Conservation (phyloP, 192 early-diverging fungal genomes). For the Entomortierella lignicola region DNA sequence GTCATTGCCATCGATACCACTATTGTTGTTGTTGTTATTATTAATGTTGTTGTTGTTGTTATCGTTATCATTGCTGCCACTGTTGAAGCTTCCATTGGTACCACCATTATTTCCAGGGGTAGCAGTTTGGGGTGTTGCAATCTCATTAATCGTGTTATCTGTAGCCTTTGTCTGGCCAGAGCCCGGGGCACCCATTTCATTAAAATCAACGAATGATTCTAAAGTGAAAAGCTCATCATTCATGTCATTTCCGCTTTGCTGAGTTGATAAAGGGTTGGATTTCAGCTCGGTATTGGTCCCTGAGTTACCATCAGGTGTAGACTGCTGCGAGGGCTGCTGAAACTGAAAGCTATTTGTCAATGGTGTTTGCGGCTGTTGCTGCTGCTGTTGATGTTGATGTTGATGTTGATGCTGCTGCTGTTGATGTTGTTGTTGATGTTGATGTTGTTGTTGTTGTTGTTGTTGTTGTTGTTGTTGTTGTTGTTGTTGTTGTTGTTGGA, state of each 20-base stretch:
- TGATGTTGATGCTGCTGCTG: slow-evolving; percentile 42
- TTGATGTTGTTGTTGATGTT: slow-evolving; percentile 41
- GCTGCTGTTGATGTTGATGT: slow-evolving; percentile 29
- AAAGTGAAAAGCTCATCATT: slow-evolving; percentile 45
- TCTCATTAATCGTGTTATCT: neutral
- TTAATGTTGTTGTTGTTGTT: neutral
- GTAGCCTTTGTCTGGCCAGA: slow-evolving; percentile 6
- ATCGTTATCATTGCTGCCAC: slow-evolving; percentile 5
- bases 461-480: slow-evolving; percentile 34
- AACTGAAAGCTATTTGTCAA: slow-evolving; percentile 40
- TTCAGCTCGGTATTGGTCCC: slow-evolving; percentile 16
- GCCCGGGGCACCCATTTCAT: slow-evolving; percentile 19
- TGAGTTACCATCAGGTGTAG: slow-evolving; percentile 7
- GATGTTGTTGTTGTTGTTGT: slow-evolving; percentile 31
- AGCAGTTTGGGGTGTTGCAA: neutral
- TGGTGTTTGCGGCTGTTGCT: slow-evolving; percentile 29
- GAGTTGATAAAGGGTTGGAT: neutral
- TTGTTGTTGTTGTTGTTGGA: slow-evolving; percentile 20
- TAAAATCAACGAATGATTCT: slow-evolving; percentile 51
- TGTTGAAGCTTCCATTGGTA: neutral
- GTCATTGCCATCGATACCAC: slow-evolving; percentile 8
- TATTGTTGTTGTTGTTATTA: neutral
- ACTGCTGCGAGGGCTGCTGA: slow-evolving; percentile 28
- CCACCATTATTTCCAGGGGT: neutral
- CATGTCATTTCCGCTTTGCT: slow-evolving; percentile 8